Evolutionary conservation across 495 filamentous ascomycete genomes (phyloP), one percentile per base, ranked within the genome.

Genomic region (Clavariopsis aquatica): DNA sequence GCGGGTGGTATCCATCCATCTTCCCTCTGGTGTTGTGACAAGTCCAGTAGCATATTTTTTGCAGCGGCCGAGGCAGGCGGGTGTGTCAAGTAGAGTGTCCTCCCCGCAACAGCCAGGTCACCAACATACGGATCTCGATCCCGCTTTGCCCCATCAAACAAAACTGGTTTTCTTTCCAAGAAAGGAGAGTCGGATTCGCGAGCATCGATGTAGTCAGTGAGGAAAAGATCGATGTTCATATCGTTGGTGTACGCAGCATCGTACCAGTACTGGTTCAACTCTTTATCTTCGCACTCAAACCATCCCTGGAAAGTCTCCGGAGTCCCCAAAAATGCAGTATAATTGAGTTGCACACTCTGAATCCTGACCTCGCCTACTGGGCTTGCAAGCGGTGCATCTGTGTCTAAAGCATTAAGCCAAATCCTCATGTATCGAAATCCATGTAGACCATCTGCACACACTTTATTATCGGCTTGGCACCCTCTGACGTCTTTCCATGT

Each of bases 41-140:
- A 17, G 13, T 43, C 38, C 38, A 43, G n/a, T 17, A 43, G 38
- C 38, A 43, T n/a, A 17, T 43, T 43, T 43, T n/a, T 43, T 17
- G 38, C 38, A 7, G 38, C 38, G 12, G 38, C 38, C 4, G 38
- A 8, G 2, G 38, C 38, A 7, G 38, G 2, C 12, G 38, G 38
- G n/a, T 43, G 38, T 17, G 38, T 43, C 38, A 43, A 43, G n/a
- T 43, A 43, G 9, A 43, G 38, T n/a, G 38, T 43, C 38, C 38
- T 8, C 9, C 38, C 38, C 13, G 38, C 38, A 9, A 43, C 38
- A 17, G 38, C 38, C 12, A 43, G 38, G n/a, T 43, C 38, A 15
- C 38, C 38, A 43, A 43, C 38, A 17, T 43, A 43, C 38, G 38
- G 38, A 43, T 43, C 38, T n/a, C 38, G 38, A 43, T 43, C 38